Percentiles rank a stretch among this genome's conserved stretches.
Conservation (phyloP, 2,329 filamentous ascomycete species). For the Sporothrix pallida region DNA sequence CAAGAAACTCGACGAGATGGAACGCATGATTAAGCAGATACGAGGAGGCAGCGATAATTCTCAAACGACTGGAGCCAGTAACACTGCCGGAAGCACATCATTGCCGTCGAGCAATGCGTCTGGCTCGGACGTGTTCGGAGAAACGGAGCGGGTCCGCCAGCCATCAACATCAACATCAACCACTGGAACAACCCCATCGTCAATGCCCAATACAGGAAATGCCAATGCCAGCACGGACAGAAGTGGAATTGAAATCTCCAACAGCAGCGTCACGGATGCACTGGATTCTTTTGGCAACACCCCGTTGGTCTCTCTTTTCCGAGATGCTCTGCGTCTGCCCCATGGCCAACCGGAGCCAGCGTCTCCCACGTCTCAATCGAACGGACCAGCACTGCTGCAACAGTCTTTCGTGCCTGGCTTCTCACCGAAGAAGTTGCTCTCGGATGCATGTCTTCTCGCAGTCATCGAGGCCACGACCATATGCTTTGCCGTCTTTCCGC, state of each 20-base stretch:
- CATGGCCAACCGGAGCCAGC: neutral
- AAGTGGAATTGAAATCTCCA: neutral
- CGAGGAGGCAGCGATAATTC: neutral
- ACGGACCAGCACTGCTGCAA: neutral
- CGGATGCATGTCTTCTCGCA: neutral
- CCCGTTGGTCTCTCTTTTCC: slow-evolving; percentile 24
- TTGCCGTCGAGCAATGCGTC: neutral
- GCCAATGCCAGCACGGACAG: too few species aligned
- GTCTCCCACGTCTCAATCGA: neutral
- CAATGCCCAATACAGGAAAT: neutral
- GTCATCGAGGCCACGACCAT: neutral
- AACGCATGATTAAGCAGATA: slow-evolving; percentile 41
- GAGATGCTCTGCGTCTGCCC: slow-evolving; percentile 9
- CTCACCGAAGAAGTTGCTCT: neutral
- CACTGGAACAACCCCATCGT: neutral
- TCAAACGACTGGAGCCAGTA: neutral
- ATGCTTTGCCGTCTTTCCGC: slow-evolving; percentile 11
- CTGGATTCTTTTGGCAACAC: slow-evolving; percentile 23
- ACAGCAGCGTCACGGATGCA: slow-evolving; percentile 48
- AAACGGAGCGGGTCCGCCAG: neutral
- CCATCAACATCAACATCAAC: neutral
- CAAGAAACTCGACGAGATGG: slow-evolving; percentile 41
- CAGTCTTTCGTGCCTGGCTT: neutral
- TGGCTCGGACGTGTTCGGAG: neutral
- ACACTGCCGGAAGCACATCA: neutral